Evolutionary conservation across 305 asterid genomes (phyloP).

Genomic region (Stenogyne calaminthoides): DNA sequence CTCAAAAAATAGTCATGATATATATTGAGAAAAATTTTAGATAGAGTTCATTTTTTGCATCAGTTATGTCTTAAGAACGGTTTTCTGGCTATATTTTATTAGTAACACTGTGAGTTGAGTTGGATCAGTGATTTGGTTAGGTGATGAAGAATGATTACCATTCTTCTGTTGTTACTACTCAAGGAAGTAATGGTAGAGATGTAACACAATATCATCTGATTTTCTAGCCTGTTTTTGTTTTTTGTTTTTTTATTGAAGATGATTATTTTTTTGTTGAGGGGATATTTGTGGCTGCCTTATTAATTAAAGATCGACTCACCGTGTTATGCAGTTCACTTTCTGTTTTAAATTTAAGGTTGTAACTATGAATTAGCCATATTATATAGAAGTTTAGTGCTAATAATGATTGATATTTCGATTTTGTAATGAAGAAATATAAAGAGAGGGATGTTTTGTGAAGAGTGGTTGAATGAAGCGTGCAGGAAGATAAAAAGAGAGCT

Average conservation of each 20-base stretch:
- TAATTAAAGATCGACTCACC: not conserved
- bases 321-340: not conserved
- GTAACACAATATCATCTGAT: not conserved
- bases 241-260: too few relatives aligned
- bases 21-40: not conserved
- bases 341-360: not conserved
- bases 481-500: too few relatives aligned
- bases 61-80: not conserved
- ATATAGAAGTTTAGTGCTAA: not conserved
- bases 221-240: too few relatives aligned
- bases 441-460: too few relatives aligned
- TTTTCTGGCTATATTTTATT: not conserved
- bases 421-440: not conserved
- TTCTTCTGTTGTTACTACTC: too few relatives aligned
- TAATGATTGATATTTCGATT: not conserved
- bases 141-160: too few relatives aligned
- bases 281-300: not conserved
- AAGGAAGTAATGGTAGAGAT: not conserved
- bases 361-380: not conserved
- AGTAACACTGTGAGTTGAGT: too few relatives aligned
- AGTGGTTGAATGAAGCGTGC: too few relatives aligned
- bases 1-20: slow-evolving; percentile 39
- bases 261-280: too few relatives aligned
- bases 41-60: not conserved
- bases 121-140: too few relatives aligned